These are phyloP conservation scores for Populus tomentosa DNA, from an alignment of 441 rosid genomes.

Conservation along the genomic window DNA sequence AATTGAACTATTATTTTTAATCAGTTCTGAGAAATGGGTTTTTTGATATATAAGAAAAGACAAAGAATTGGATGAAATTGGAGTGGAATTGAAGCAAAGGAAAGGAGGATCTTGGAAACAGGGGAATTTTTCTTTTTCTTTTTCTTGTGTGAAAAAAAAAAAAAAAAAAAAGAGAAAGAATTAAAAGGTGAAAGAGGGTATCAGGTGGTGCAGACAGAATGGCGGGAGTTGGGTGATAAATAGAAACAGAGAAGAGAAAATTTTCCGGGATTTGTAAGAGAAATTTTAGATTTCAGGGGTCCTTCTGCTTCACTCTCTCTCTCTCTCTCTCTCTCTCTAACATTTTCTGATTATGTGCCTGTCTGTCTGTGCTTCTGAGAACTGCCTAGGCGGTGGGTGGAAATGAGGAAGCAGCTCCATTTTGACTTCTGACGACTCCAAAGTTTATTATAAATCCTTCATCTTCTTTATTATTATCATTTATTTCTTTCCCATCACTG, in stretches of 20 bases:
- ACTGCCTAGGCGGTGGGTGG: neutral
- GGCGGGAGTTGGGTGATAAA: slow-evolving; percentile 23
- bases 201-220: slow-evolving; percentile 16
- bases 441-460: no score
- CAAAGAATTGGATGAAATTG: neutral
- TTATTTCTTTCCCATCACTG: no score
- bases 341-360: neutral
- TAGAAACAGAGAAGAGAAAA: slow-evolving; percentile 2
- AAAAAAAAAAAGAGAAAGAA: neutral
- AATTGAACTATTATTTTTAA: neutral
- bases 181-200: neutral
- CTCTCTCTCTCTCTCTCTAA: neutral
- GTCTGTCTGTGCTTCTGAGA: neutral
- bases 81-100: neutral
- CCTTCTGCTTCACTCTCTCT: neutral
- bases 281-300: neutral
- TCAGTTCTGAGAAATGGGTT: neutral
- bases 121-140: neutral
- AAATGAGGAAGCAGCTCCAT: slow-evolving; percentile 3
- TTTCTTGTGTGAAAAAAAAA: no score
- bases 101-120: slow-evolving; percentile 4
- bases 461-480: no score
- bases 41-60: neutral
- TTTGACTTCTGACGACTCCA: neutral
- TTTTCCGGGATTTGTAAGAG: slow-evolving; percentile 1